These are phyloP conservation scores for Pseudogymnoascus destructans DNA, from an alignment of 2,329 filamentous ascomycete species.

Conservation along the genomic window DNA sequence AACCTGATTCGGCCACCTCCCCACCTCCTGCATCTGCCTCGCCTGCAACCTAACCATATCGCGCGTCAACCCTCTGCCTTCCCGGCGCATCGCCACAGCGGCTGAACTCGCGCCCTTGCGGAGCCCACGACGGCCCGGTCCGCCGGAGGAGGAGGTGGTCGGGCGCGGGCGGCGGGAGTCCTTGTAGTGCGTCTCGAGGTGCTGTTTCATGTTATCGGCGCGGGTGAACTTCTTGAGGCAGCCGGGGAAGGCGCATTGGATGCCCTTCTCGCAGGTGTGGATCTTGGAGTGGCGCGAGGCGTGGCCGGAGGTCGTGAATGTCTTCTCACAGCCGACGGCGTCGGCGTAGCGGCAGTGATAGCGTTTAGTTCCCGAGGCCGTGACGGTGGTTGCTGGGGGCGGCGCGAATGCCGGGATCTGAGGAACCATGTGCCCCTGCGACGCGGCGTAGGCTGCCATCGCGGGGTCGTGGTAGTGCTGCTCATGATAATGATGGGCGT, in stretches of 20 bases:
- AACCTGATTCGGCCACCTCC: not conserved
- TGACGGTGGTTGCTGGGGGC: not conserved
- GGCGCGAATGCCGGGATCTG: not conserved
- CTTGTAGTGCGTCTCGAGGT: conserved; percentile 63
- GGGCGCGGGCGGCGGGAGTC: conserved; percentile 30
- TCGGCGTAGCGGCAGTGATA: conserved; percentile 65
- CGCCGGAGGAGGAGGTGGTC: not conserved
- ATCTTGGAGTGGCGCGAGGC: conserved; percentile 78
- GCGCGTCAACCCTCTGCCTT: not conserved
- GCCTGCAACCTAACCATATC: not conserved
- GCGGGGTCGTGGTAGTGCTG: not conserved
- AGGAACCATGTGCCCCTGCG: not conserved
- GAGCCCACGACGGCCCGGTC: not conserved
- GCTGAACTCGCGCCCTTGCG: not conserved
- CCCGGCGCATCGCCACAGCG: not conserved
- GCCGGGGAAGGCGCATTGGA: conserved; percentile 48
- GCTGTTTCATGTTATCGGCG: conserved; percentile 80
- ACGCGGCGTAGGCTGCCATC: not conserved
- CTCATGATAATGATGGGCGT: not conserved
- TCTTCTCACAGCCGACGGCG: conserved; percentile 59
- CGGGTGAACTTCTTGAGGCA: conserved; percentile 73
- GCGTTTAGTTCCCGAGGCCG: conserved; percentile 36
- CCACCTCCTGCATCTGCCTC: not conserved
- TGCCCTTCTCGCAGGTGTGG: conserved; percentile 68
- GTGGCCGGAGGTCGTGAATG: conserved; percentile 73